Evolutionary conservation across 345 rosid genomes (phyloP), one percentile per base, ranked within the genome.

Genomic region (Schrenkiella parvula): DNA sequence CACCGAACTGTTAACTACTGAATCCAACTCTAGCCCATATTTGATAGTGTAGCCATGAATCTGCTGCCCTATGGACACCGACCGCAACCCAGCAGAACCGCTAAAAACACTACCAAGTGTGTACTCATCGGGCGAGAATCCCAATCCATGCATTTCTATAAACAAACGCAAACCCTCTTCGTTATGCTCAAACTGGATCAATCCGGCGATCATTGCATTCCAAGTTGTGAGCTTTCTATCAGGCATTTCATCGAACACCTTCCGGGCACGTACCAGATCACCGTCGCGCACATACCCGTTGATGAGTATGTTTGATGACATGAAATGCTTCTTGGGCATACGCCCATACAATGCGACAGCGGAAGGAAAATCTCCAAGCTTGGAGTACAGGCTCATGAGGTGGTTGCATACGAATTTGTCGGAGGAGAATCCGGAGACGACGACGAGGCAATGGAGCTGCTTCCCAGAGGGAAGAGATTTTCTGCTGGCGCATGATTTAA

Each of bases 281-380:
- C 87, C 93, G 0, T 12, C 31, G 17, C 66, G 73, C 0, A 84
- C 19, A 61, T 78, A 73, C 6, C 82, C 95, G 3, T 84, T 85
- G 1, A 89, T 86, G 72, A 93, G 64, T 44, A 91, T 89, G 78
- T 93, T 91, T 34, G 84, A 75, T 5, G 97, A 89, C 97, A 91
- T 93, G 32, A 77, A 50, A 68, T 93, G 91, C 69, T 79, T 87
- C 76, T 64, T 70, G 0, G 78, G 80, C 85, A 88, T 84, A 5
- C 38, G 61, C 0, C 66, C 73, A 54, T 88, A 91, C 76, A 91
- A 62, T 0, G 80, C 17, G 15, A 84, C 53, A 13, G 88, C 84
- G 0, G 77, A 66, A 19, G 68, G 68, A 37, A 88, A 38, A 47
- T 89, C 80, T 2, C 91, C 89, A 29, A 82, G 61, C 71, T 93